A percentile compares a stretch with the other conserved stretches of the same genome.
phyloP scores from a whole-genome alignment of 805 yeast genomes.

The Cyberlindnera americana region DNA sequence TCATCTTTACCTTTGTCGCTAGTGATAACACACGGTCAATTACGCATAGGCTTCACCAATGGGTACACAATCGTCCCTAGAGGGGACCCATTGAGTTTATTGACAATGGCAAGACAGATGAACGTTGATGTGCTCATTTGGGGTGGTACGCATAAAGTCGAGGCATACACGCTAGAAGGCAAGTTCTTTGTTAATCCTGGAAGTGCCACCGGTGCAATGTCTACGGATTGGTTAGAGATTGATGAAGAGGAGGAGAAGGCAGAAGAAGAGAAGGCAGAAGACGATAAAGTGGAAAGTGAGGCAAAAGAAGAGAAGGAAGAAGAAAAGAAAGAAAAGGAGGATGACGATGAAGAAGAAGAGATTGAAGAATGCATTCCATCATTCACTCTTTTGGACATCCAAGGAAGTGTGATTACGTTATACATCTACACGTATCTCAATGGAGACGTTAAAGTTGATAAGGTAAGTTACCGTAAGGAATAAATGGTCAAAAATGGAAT shows the following conservation, averaged over 20 bases:
- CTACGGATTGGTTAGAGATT: conserved; percentile 59
- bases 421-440: conserved; percentile 80
- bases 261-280: conserved; percentile 28
- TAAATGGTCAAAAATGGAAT: conserved; percentile 2
- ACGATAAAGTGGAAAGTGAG: conserved; percentile 17
- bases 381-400: conserved; percentile 85
- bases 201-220: conserved; percentile 89
- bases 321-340: conserved; percentile 28
- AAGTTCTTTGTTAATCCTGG: conserved; percentile 96
- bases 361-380: conserved; percentile 54
- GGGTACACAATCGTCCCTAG: conserved; percentile 84
- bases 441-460: conserved; percentile 88
- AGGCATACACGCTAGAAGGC: conserved; percentile 89
- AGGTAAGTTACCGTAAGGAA: conserved; percentile 63
- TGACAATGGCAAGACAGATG: conserved; percentile 81
- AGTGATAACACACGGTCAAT: conserved; percentile 63
- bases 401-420: conserved; percentile 70
- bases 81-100: conserved; percentile 79
- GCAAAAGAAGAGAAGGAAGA: conserved; percentile 30
- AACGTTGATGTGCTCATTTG: conserved; percentile 88
- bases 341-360: conserved; percentile 23
- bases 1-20: conserved; percentile 54
- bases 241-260: conserved; percentile 40
- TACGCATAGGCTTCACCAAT: conserved; percentile 79
- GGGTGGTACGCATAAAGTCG: conserved; percentile 93